Evolutionary conservation across 1,284 basidiomycete genomes (phyloP).

Genomic region (Spongispora temasekensis): DNA sequence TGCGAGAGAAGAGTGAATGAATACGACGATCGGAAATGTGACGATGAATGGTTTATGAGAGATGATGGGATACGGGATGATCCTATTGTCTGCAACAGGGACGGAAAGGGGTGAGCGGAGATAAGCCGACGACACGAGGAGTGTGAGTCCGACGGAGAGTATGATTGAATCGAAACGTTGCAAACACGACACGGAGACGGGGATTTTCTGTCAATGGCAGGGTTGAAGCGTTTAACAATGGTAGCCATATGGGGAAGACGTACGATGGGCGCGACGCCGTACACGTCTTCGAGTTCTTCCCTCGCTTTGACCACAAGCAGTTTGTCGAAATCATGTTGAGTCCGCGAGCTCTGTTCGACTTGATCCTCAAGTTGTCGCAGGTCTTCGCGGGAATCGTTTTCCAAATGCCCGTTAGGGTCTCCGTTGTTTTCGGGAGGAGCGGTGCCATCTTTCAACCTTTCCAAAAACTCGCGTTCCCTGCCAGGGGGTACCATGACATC

Average conservation of each 20-base stretch:
- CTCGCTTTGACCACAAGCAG: constrained; percentile 60
- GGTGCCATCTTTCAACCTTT: constrained; percentile 19
- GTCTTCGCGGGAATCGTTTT: constrained; percentile 21
- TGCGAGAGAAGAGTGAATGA: constrained; percentile 52
- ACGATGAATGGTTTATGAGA: constrained; percentile 42
- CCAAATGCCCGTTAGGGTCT: constrained; percentile 13
- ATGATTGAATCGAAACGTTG: constrained; percentile 72
- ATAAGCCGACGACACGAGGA: constrained; percentile 65
- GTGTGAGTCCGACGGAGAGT: constrained; percentile 63
- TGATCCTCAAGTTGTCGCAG: constrained; percentile 26
- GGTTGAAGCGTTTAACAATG: constrained; percentile 9
- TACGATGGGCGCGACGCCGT: constrained; percentile 72
- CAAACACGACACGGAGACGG: constrained; percentile 71
- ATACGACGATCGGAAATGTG: constrained; percentile 49
- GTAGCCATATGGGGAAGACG: not conserved
- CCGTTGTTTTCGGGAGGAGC: constrained; percentile 12
- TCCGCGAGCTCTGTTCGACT: constrained; percentile 31
- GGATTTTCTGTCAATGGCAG: constrained; percentile 53
- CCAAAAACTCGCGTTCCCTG: constrained; percentile 38
- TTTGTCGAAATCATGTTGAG: constrained; percentile 65
- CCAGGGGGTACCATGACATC: constrained; percentile 59
- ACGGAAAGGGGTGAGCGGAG: constrained; percentile 33
- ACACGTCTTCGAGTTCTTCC: constrained; percentile 74
- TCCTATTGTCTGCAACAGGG: constrained; percentile 19
- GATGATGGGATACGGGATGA: constrained; percentile 14